A percentile compares a stretch with the other conserved stretches of the same genome.
phyloP scores from a whole-genome alignment of 306 rosid species.

The Glycine latifolia region DNA sequence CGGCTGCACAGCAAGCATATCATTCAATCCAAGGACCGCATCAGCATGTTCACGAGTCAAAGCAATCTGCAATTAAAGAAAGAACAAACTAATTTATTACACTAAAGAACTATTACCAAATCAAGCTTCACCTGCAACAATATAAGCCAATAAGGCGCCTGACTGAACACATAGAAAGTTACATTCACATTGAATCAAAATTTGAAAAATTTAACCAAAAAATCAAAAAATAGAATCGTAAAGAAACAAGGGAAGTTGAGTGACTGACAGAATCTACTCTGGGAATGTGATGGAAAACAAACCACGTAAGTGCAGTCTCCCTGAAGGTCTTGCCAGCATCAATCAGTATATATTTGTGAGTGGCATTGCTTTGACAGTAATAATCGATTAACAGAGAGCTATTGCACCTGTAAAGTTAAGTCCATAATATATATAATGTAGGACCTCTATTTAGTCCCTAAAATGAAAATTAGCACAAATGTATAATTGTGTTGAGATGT shows the following conservation, averaged over 20 bases:
- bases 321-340: conserved; percentile 89
- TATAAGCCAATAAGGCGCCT: too few species aligned
- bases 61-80: conserved; percentile 64
- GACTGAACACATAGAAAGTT: not conserved
- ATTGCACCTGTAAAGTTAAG: conserved; percentile 67
- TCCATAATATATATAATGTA: not conserved
- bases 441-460: too few species aligned
- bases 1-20: conserved; percentile 77
- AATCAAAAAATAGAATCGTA: not conserved
- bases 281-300: conserved; percentile 74
- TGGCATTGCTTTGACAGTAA: conserved; percentile 60
- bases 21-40: conserved; percentile 93
- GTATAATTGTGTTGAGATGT: too few species aligned
- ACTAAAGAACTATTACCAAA: too few species aligned
- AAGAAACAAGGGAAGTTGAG: not conserved
- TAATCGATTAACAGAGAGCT: conserved; percentile 82
- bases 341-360: conserved; percentile 69
- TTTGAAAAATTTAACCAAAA: not conserved
- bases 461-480: too few species aligned
- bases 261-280: conserved; percentile 79
- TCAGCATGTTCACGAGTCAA: conserved; percentile 96
- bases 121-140: too few species aligned
- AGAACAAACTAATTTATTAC: not conserved
- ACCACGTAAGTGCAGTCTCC: conserved; percentile 89
- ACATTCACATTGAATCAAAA: not conserved